These are phyloP conservation scores for Beta vulgaris DNA, from an alignment of 148 eudicot species.

Conservation along the genomic window DNA sequence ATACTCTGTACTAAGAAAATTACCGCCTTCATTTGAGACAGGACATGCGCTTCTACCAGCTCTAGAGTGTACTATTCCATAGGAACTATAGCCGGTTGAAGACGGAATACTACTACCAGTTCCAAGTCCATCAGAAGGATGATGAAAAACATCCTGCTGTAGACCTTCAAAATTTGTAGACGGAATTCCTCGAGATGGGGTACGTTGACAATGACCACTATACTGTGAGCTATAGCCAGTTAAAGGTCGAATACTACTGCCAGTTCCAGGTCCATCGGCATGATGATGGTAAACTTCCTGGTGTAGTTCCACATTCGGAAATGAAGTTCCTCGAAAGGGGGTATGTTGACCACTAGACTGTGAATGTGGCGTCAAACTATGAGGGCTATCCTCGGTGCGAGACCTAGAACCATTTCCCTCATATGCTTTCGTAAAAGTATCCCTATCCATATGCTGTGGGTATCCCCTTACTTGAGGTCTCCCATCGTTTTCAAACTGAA, in stretches of 20 bases:
- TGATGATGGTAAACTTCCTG: constrained; percentile 7
- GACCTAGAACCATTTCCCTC: constrained; percentile 9
- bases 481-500: constrained; percentile 4
- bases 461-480: constrained; percentile 6
- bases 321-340: background rate
- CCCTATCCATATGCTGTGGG: constrained; percentile 17
- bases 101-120: background rate
- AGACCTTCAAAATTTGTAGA: background rate
- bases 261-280: constrained; percentile 6
- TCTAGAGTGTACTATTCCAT: constrained; percentile 2
- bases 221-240: constrained; percentile 4
- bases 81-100: constrained; percentile 1
- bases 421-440: background rate
- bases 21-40: constrained; percentile 1
- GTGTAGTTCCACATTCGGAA: background rate
- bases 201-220: too few relatives aligned
- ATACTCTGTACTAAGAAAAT: constrained; percentile 7
- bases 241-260: background rate
- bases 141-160: constrained; percentile 5
- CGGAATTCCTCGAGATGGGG: constrained; percentile 1
- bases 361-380: constrained; percentile 23
- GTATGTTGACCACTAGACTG: constrained; percentile 17
- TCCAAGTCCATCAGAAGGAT: constrained; percentile 8
- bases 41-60: background rate
- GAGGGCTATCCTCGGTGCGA: constrained; percentile 18